Evolutionary conservation across 2,329 filamentous ascomycete genomes (phyloP), one percentile per base, ranked within the genome.

Genomic region (Ceratocystiopsis sp.): DNA sequence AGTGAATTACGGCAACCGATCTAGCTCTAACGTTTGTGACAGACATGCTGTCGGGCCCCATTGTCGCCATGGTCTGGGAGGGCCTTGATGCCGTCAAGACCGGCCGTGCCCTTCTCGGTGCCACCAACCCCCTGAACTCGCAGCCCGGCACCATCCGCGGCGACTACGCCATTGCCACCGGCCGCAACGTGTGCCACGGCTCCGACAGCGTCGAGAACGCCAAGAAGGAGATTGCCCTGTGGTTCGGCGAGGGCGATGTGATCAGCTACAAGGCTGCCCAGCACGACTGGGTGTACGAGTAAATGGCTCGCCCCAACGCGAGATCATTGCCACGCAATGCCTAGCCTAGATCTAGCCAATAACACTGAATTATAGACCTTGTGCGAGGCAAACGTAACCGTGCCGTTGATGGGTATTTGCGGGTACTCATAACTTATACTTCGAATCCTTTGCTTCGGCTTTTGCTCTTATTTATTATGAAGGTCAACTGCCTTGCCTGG

Each of bases 51-150:
- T 87, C 80, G 65, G 91, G 91, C 64, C 91, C 91, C 65, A 89
- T 98, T 72, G 81, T 76, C 74, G 91, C 91, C 73, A 98, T 96
- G 89, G 82, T 98, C 69, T 98, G 91, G 91, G 87, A 98, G 70
- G 91, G 91, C 63, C 84, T 83, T 76, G 87, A 98, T 61, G 91
- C 80, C 67, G 87, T 95, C 77, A 96, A 96, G 84, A 95, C 87
- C 56, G 91, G 91, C 68, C 89, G 91, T 63, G 63, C 71, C 66
- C 80, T 98, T 65, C 86, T 98, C 66, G 91, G 91, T 69, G 91
- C 91, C 69, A 98, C 91, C 77, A 96, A 98, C 83, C 91, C 91
- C 60, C 76, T 91, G 53, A 84, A 80, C 62, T 96, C 89, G 46
- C 78, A 80, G 59, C 91, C 91, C 52, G 91, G 91, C 64, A 98